Base-by-base conservation (phyloP, 2,329 filamentous ascomycete genomes). In the Trichophyton rubrum region DNA sequence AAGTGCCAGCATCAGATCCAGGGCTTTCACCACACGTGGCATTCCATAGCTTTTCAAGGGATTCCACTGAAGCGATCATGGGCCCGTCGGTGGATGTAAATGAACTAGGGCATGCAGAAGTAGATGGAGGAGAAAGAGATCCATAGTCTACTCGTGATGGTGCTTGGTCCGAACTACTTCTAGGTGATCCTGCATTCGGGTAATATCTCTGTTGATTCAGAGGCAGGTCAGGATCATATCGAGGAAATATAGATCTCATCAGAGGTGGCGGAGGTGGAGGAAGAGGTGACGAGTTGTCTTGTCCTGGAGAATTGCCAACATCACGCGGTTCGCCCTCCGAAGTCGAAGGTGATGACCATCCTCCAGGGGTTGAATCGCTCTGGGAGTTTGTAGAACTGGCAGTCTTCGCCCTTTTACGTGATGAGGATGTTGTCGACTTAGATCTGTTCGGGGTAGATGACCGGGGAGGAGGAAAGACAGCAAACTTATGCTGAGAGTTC, bases 191-290 rank as follows among this genome's bases (percentile, higher is more conserved):
- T 58, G 61, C 20, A 38, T 68, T 69, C 7, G 71, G 70, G 53
- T 68, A 71, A 62, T 75, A 74, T 7, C 67, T 64, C 61, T 77
- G 75, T 60, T 73, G 69, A 33, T 62, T 68, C 40, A 74, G 65
- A 15, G 73, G 68, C 1, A 74, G 24, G 13, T 71, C 68, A 1
- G 73, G 72, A 62, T 78, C 69, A 62, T 77, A 77, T 8, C 67
- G 72, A 6, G 76, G 77, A 62, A 78, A 78, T 63, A 78, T 78
- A 3, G 77, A 78, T 61, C 66, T 72, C 64, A 78, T 76, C 9
- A 73, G 73, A 2, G 57, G 43, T 0, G 73, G 72, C 2, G 74
- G 66, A 1, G 65, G 64, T 27, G 63, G 64, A 0, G 64, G 58
- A 27, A 49, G 40, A 13, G 43, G 33, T 13, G 33, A 24, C 6